Percentiles rank a stretch among this genome's conserved stretches.
These are phyloP conservation scores for Draba incana DNA, from an alignment of 345 rosid genomes.

Conservation along the genomic window DNA sequence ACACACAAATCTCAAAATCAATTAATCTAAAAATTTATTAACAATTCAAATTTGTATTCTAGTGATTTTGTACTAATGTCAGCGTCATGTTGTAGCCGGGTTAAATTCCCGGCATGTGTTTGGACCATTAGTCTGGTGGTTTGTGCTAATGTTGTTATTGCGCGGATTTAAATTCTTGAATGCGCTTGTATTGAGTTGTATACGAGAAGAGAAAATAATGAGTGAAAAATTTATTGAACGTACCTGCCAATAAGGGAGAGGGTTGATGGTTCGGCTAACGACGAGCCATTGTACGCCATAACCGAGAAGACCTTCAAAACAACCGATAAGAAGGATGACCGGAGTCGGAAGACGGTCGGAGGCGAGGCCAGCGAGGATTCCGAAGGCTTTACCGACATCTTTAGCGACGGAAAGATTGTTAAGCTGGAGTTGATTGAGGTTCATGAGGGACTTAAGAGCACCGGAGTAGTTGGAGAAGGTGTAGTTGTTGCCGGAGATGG, in stretches of 20 bases:
- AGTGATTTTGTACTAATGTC: not conserved
- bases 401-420: conserved; percentile 86
- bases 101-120: too few relatives aligned
- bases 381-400: conserved; percentile 94
- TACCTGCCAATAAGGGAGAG: conserved; percentile 93
- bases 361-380: conserved; percentile 88
- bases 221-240: not conserved
- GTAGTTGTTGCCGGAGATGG: conserved; percentile 94
- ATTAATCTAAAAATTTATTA: not conserved
- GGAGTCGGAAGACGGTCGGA: conserved; percentile 77
- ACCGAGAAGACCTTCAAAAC: conserved; percentile 84
- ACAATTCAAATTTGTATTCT: not conserved
- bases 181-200: too few relatives aligned
- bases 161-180: not conserved
- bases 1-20: conserved; percentile 8
- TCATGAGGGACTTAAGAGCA: conserved; percentile 83
- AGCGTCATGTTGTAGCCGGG: too few relatives aligned
- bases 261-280: conserved; percentile 64
- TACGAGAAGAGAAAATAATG: too few relatives aligned
- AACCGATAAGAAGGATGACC: conserved; percentile 73
- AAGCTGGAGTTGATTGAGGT: conserved; percentile 76
- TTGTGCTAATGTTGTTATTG: too few relatives aligned
- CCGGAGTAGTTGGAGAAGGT: conserved; percentile 91
- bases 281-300: conserved; percentile 97
- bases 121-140: too few relatives aligned